Base-by-base conservation (phyloP, 148 eudicot genomes). In the Beta vulgaris region DNA sequence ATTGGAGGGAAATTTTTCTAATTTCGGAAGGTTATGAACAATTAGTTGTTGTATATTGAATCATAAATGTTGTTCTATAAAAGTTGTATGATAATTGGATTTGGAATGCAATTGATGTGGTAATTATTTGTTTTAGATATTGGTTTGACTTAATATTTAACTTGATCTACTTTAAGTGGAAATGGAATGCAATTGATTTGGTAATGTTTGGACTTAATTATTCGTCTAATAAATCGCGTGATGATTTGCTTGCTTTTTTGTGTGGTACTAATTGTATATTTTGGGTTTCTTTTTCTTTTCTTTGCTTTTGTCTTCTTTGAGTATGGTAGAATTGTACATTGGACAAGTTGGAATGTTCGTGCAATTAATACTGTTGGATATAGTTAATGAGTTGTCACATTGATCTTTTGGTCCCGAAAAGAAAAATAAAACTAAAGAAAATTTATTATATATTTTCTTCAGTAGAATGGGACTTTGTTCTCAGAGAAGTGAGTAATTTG, bases 331-430 rank as follows among this genome's bases (percentile, higher is more conserved):
- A 26, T 28, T 28, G 34, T 58, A 58, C 34, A 58, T 58, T 26
- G 40, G 59, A 53, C 28, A 60, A 36, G 11, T 73, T 26, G 10
- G 53, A 34, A 42, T 26, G 53, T 28, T 18, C 16, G 23, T 59
- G 65, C 75, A 59, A 39, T 39, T 57, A 37, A n/a, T 23, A 14
- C 28, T 66, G 25, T 73, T 62, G 28, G 46, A 29, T 60, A 28
- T 62, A 42, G 29, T 14, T 14, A 21, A 23, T 19, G 31, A 21
- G 36, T 23, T 28, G 15, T 25, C 21, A 19, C 42, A 69, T 69
- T 54, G 63, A 71, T 63, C 8, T 66, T 53, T 71, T 71, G 44
- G 63, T 71, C 40, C 43, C 48, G 12, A 58, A 58, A 29, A 58
- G n/a, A n/a, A n/a, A n/a, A n/a, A n/a, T n/a, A n/a, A n/a, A n/a